Conservation (phyloP, 2,329 filamentous ascomycete species). For the Setomelanomma holmii region DNA sequence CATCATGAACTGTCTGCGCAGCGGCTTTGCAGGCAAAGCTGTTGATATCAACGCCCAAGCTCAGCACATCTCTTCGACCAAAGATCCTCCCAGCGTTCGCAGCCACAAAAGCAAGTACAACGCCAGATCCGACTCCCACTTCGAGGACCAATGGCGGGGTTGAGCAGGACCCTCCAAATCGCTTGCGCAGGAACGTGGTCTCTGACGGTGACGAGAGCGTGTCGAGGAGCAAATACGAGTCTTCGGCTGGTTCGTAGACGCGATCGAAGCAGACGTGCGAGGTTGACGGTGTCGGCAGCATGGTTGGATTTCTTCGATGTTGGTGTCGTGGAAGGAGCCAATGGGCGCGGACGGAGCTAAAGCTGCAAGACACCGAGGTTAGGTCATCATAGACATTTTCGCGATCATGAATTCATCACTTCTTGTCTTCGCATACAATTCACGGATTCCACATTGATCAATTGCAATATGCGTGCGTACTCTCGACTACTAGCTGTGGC, state of each 20-base stretch:
- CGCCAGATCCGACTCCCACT: conserved; percentile 88
- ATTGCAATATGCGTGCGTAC: conserved; percentile 37
- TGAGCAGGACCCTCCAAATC: conserved; percentile 58
- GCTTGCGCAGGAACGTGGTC: conserved; percentile 69
- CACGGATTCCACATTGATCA: neutral
- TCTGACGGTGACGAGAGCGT: conserved; percentile 79
- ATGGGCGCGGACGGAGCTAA: conserved; percentile 30
- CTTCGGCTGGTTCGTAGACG: conserved; percentile 94
- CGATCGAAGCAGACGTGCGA: conserved; percentile 87
- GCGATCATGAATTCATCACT: conserved; percentile 19
- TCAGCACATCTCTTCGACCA: conserved; percentile 71
- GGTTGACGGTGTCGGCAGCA: conserved; percentile 94
- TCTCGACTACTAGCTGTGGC: conserved; percentile 42
- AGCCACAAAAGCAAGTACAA: conserved; percentile 87
- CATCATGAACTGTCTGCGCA: conserved; percentile 67
- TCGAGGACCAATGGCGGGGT: conserved; percentile 72
- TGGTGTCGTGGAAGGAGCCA: conserved; percentile 23
- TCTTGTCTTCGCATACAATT: conserved; percentile 3
- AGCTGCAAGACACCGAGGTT: conserved; percentile 21
- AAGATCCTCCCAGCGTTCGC: conserved; percentile 78
- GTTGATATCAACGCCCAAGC: conserved; percentile 85
- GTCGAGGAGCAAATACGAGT: conserved; percentile 93
- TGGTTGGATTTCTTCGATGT: conserved; percentile 48
- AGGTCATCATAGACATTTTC: conserved; percentile 26
- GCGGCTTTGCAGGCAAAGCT: conserved; percentile 81